Evolutionary conservation across 1,284 basidiomycete genomes (phyloP).

Genomic region (Rhodotorula sp.): DNA sequence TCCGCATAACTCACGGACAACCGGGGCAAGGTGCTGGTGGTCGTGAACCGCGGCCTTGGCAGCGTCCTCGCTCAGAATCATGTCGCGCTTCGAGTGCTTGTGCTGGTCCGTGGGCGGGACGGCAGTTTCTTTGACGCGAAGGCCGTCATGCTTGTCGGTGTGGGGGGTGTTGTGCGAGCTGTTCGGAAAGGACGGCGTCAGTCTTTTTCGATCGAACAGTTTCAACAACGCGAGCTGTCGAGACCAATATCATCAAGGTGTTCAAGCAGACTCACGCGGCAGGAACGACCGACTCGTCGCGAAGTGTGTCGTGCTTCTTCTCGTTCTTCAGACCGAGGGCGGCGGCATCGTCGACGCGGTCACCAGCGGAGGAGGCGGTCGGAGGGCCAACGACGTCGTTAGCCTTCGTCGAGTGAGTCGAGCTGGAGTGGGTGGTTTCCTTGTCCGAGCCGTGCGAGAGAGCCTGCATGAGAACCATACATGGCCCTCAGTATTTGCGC

Average conservation of each 20-base stretch:
- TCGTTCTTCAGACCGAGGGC: background rate
- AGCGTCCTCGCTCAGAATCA: conserved; percentile 16
- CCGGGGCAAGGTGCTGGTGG: conserved; percentile 48
- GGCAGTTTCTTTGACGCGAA: conserved; percentile 23
- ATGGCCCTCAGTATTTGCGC: background rate
- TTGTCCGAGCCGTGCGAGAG: conserved; percentile 21
- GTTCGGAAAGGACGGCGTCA: background rate
- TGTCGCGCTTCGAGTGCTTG: conserved; percentile 13
- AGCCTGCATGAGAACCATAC: conserved; percentile 11
- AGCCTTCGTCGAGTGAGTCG: background rate
- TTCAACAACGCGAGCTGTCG: too few relatives aligned
- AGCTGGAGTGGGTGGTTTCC: background rate
- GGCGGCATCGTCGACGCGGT: conserved; percentile 2
- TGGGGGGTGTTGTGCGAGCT: background rate
- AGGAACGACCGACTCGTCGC: background rate
- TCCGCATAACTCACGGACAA: conserved; percentile 34
- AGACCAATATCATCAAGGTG: too few relatives aligned
- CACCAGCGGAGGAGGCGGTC: background rate
- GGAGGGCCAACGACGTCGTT: background rate
- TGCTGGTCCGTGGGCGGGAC: conserved; percentile 22
- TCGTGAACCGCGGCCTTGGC: conserved; percentile 47
- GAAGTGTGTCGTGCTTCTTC: background rate
- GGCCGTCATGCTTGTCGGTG: background rate
- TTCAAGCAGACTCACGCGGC: background rate
- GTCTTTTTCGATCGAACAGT: too few relatives aligned